A percentile compares a stretch with the other conserved stretches of the same genome.
Evolutionary conservation across 1,139 yeast species (phyloP).

Genomic region (Yamadazyma spencermartinsiae): DNA sequence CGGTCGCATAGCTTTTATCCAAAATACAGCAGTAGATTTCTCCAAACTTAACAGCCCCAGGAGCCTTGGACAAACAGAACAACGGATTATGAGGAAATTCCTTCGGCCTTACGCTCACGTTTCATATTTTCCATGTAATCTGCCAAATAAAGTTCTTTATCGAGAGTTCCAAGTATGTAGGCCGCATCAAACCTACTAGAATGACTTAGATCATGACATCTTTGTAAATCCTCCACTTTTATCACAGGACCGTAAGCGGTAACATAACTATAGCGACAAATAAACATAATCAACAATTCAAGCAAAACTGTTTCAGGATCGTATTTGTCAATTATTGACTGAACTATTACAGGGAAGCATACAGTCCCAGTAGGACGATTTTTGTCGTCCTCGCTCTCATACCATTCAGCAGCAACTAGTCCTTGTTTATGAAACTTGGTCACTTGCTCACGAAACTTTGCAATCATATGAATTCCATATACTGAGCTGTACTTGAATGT

Average conservation of each 20-base stretch:
- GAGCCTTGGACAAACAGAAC: too few relatives aligned
- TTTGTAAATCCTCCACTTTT: neutral
- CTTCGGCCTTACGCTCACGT: too few relatives aligned
- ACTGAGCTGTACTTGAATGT: neutral
- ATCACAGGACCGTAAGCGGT: slow-evolving; percentile 10
- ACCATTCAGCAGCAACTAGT: slow-evolving; percentile 7
- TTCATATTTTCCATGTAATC: neutral
- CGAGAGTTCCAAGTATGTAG: neutral
- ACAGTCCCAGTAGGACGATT: slow-evolving; percentile 2
- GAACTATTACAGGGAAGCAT: slow-evolving; percentile 1
- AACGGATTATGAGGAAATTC: too few relatives aligned
- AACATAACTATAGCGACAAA: slow-evolving; percentile 2
- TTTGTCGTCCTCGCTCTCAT: neutral
- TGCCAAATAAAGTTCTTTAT: neutral
- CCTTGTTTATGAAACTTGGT: slow-evolving; percentile 5
- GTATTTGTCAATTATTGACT: slow-evolving; percentile 2
- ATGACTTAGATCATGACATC: neutral
- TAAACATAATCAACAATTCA: slow-evolving; percentile 5
- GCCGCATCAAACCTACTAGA: neutral
- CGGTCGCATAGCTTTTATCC: too few relatives aligned
- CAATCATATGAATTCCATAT: slow-evolving; percentile 7
- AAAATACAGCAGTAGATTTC: too few relatives aligned
- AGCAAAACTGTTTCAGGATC: slow-evolving; percentile 3
- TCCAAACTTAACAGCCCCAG: too few relatives aligned
- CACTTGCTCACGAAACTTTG: slow-evolving; percentile 2